Evolutionary conservation across 306 rosid species (phyloP).

Genomic region (Vicia faba): DNA sequence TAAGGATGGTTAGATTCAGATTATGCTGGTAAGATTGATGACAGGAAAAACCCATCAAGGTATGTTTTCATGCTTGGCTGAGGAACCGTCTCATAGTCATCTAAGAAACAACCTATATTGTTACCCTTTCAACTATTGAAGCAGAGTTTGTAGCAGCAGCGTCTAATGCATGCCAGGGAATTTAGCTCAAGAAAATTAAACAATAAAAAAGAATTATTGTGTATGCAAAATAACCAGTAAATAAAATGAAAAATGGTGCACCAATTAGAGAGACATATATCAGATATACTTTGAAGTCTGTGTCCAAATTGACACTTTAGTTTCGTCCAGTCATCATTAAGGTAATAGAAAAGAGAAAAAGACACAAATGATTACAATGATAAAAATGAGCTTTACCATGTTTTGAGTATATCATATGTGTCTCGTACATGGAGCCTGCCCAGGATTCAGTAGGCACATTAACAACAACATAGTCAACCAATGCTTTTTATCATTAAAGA

Average conservation of each 20-base stretch:
- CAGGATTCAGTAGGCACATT: conserved; percentile 46
- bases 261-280: conserved; percentile 16
- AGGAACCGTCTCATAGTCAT: too few relatives aligned
- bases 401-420: conserved; percentile 22
- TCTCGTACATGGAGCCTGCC: conserved; percentile 45
- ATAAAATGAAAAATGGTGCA: background rate
- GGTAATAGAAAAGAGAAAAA: conserved; percentile 28
- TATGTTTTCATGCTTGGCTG: too few relatives aligned
- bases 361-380: conserved; percentile 45
- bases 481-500: conserved; percentile 44
- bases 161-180: too few relatives aligned
- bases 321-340: conserved; percentile 31
- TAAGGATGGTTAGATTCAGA: too few relatives aligned
- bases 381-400: conserved; percentile 41
- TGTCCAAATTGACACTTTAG: conserved; percentile 44
- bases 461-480: conserved; percentile 44
- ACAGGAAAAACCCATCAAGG: too few relatives aligned
- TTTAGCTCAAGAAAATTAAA: too few relatives aligned
- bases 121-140: too few relatives aligned
- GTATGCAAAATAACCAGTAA: background rate
- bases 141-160: too few relatives aligned
- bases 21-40: too few relatives aligned
- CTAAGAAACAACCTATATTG: too few relatives aligned
- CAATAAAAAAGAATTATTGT: too few relatives aligned
- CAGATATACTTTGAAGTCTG: conserved; percentile 28